Evolutionary conservation across 176 grass and related monocot genomes (phyloP).

Genomic region (Avena atlantica): DNA sequence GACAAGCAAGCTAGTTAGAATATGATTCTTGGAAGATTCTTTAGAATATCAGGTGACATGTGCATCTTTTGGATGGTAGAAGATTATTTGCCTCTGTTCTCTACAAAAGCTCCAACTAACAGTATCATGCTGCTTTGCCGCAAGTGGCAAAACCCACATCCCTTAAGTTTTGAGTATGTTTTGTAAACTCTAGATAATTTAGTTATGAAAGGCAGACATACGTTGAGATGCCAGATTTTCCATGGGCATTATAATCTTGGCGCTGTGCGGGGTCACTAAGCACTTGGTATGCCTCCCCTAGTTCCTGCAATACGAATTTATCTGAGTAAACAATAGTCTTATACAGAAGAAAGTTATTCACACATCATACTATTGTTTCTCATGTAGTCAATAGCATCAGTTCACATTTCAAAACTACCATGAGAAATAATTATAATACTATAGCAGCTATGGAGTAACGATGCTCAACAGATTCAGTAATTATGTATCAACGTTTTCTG

Average conservation of each 20-base stretch:
- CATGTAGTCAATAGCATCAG: not conserved
- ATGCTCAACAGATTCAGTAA: not conserved
- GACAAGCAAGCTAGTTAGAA: constrained; percentile 39
- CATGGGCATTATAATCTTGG: constrained; percentile 76
- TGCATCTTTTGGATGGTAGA: constrained; percentile 19
- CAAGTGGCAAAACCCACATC: not conserved
- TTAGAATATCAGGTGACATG: not conserved
- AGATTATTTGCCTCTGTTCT: not conserved
- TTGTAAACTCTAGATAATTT: not conserved
- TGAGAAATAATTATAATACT: not conserved
- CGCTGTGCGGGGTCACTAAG: constrained; percentile 87
- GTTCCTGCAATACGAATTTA: constrained; percentile 61
- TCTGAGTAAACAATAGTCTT: constrained; percentile 10
- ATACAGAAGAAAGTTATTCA: constrained; percentile 30
- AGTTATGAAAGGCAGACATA: constrained; percentile 50
- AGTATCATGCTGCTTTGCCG: constrained; percentile 10
- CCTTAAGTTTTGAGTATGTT: not conserved
- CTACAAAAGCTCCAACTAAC: constrained; percentile 18
- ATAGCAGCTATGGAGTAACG: constrained; percentile 6
- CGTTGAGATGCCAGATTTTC: constrained; percentile 96
- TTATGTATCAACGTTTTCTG: not conserved
- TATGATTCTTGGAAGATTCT: not conserved
- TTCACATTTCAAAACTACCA: constrained; percentile 12
- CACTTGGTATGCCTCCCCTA: constrained; percentile 98
- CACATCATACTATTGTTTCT: constrained; percentile 24